Percentiles rank a stretch among this genome's conserved stretches.
These are phyloP conservation scores for Peltaster fructicola DNA, from an alignment of 2,329 filamentous ascomycete species.

Conservation along the genomic window DNA sequence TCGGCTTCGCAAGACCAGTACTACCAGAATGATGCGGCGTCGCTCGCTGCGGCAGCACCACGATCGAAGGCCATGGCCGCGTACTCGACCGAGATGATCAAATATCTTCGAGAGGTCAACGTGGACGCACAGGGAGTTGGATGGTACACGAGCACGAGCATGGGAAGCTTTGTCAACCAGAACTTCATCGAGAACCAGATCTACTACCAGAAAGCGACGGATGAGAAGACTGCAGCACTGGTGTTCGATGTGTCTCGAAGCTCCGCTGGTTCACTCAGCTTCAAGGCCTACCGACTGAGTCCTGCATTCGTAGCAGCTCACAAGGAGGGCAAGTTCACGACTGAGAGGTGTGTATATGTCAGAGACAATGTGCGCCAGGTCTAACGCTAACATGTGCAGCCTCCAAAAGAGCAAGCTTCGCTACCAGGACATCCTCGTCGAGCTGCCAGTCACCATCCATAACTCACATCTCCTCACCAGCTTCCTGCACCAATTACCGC, in stretches of 20 bases:
- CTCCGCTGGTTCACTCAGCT: constrained; percentile 73
- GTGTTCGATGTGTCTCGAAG: constrained; percentile 93
- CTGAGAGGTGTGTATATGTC: constrained; percentile 54
- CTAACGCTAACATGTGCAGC: constrained; percentile 30
- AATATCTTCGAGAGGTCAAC: constrained; percentile 90
- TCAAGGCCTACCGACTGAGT: constrained; percentile 85
- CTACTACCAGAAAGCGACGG: constrained; percentile 85
- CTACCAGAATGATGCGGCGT: constrained; percentile 54
- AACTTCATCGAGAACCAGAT: constrained; percentile 96
- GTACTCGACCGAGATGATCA: constrained; percentile 96
- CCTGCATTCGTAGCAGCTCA: constrained; percentile 72
- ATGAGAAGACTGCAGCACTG: constrained; percentile 61
- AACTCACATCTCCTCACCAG: constrained; percentile 95
- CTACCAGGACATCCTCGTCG: constrained; percentile 83
- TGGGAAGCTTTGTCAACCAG: constrained; percentile 94
- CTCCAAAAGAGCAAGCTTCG: constrained; percentile 86
- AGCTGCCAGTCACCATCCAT: constrained; percentile 77
- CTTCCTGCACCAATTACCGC: constrained; percentile 82
- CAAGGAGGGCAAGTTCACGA: constrained; percentile 96
- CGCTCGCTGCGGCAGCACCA: constrained; percentile 70
- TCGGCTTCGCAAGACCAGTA: constrained; percentile 48
- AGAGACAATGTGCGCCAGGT: background rate
- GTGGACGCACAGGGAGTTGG: constrained; percentile 95
- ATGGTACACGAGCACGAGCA: constrained; percentile 96
- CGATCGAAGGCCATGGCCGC: constrained; percentile 74